Evolutionary conservation across 352 stramenopile genomes (phyloP), one percentile per base, ranked within the genome.

Genomic region (Phytophthora megakarya): DNA sequence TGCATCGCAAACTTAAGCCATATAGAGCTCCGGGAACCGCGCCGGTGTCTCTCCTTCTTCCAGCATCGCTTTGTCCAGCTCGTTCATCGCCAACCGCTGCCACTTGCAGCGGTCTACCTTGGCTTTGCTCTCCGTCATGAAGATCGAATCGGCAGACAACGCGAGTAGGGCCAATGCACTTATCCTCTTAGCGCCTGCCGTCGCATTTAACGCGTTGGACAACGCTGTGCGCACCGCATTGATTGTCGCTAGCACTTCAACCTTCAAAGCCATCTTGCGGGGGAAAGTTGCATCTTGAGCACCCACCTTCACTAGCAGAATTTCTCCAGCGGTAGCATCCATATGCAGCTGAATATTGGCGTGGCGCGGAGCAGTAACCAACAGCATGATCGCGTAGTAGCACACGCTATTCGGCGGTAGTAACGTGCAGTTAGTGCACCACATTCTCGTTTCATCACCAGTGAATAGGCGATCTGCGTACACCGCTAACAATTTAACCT

Each of bases 371-470:
- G 75, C 75, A 50, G 72, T 73, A 23, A 85, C 63, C 6, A 88
- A 47, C 43, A 85, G 28, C 70, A 92, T 65, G 23, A 87, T 78
- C 10, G 84, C 73, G 22, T 88, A 88, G 61, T 92, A 95, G 3
- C 70, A 69, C 18, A 79, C 39, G 7, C 65, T 75, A 28, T 77
- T 73, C 10, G 84, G 79, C 8, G 86, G 86, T 28, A 95, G 52
- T 37, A 95, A 59, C 33, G 86, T 95, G 49, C 80, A 92, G 50
- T 92, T 91, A 45, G 69, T 81, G 63, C 84, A 90, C 57, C 87
- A 86, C 80, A 95, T 90, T 35, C 62, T 78, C 42, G 81, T 86
- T 44, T 92, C 85, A 47, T 90, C 76, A n/a, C 86, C 86, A 7
- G 80, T 92, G 40, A 88, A 90, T 12, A 93, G 44, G 5, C 81